Base-by-base conservation (phyloP, 202 grass and related monocot species). In the Alloteropsis angusta region DNA sequence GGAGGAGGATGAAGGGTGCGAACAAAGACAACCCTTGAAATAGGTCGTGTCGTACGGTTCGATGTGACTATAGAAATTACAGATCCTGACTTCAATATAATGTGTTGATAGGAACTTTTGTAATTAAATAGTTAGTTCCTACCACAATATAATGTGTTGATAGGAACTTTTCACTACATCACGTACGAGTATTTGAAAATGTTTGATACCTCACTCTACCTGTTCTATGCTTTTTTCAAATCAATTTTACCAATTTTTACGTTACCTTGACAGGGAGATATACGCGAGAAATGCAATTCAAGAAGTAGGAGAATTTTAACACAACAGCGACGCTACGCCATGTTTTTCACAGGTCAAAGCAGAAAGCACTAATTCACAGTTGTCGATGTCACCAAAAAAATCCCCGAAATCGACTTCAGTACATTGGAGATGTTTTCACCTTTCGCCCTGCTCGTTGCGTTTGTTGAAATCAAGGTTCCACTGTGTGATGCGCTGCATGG, bases 401-500 rank as follows among this genome's bases (percentile, higher is more conserved):
- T 37, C 21, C 9, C 17, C 7, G 0, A 78, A 15, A 32, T 19
- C 38, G 5, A 42, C n/a, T 11, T 55, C 18, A 71, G 43, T 32
- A 42, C 11, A 48, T 22, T 36, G 17, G 19, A 42, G 34, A 69
- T 73, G 26, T 30, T 80, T 16, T 81, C 49, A 88, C 89, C 85
- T 77, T 65, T 92, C 86, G 0, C 80, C 90, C 69, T 84, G 90
- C 72, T 92, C 84, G 68, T 72, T 93, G 81, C 85, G 84, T 3
- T 87, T 39, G 2, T 77, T 91, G 83, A 93, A 93, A 75, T 93
- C 88, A 1, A 90, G 76, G 76, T 90, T 91, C 91, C 91, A 94
- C 72, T 82, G 88, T 16, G 85, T 86, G 42, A 94, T 80, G 1
- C 86, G 67, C 61, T 93, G 85, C 88, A 93, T 88, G 55, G 79